Conservation (phyloP, 768 basidiomycete genomes). For the Suillus paluster region DNA sequence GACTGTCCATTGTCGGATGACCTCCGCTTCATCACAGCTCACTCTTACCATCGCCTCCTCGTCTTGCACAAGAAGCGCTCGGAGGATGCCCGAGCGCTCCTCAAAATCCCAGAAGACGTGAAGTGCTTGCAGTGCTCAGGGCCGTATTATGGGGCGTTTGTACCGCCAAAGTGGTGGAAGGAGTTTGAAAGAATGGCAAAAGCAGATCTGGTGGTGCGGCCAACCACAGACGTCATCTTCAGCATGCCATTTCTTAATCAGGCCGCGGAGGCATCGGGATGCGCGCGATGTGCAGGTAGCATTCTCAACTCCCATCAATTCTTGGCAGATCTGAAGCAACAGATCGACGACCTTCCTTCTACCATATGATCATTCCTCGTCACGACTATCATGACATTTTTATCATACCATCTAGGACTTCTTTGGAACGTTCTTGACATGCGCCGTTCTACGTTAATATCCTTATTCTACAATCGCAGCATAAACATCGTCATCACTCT, state of each 20-base stretch:
- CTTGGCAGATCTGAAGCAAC: constrained; percentile 55
- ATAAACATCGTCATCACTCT: neutral
- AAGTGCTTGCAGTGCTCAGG: constrained; percentile 76
- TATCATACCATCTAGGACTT: neutral
- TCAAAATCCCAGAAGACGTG: constrained; percentile 51
- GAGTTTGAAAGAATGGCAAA: constrained; percentile 60
- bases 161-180: constrained; percentile 71
- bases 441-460: neutral
- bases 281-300: constrained; percentile 68
- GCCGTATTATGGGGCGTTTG: constrained; percentile 45
- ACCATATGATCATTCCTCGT: constrained; percentile 39
- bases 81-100: constrained; percentile 49
- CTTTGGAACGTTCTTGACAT: neutral
- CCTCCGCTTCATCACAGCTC: constrained; percentile 68
- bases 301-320: constrained; percentile 65
- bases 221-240: constrained; percentile 64
- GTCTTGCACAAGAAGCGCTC: constrained; percentile 61
- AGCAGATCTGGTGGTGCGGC: constrained; percentile 59
- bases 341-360: constrained; percentile 57
- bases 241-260: constrained; percentile 60
- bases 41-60: constrained; percentile 67
- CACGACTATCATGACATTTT: neutral
- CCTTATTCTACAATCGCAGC: neutral
- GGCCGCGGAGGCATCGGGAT: constrained; percentile 54
- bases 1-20: constrained; percentile 65